These are phyloP conservation scores for Jimgerdemannia flammicorona DNA, from an alignment of 192 early-diverging fungal species.

Conservation along the genomic window DNA sequence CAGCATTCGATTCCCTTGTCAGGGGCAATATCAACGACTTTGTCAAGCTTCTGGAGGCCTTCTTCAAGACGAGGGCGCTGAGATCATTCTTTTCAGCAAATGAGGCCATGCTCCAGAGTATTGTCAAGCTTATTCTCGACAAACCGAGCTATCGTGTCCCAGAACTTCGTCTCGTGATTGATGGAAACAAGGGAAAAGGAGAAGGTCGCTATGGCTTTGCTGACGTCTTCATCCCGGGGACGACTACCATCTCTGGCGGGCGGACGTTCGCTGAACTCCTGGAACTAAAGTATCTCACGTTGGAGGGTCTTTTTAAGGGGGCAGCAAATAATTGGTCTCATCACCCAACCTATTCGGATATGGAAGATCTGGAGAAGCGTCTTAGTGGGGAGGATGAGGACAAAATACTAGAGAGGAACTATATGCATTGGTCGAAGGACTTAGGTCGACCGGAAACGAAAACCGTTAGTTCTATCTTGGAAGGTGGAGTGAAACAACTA, in stretches of 20 bases:
- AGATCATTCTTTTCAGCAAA: constrained; percentile 23
- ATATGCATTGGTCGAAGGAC: constrained; percentile 29
- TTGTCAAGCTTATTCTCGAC: constrained; percentile 29
- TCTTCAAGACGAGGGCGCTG: constrained; percentile 19
- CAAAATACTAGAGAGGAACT: constrained; percentile 24
- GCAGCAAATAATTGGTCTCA: constrained; percentile 11
- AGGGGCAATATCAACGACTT: constrained; percentile 22
- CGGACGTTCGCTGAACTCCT: constrained; percentile 20
- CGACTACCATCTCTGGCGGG: constrained; percentile 11
- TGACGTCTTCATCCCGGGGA: constrained; percentile 18
- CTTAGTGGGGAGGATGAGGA: constrained; percentile 18
- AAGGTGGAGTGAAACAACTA: constrained; percentile 24
- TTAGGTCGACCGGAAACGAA: constrained; percentile 13
- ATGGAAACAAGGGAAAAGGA: constrained; percentile 24
- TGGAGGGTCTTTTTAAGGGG: constrained; percentile 27
- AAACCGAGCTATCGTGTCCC: constrained; percentile 25
- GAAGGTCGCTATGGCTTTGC: constrained; percentile 27
- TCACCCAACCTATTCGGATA: constrained; percentile 14
- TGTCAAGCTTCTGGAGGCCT: constrained; percentile 22
- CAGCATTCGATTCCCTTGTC: constrained; percentile 26
- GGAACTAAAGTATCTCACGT: constrained; percentile 30
- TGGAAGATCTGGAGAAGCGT: constrained; percentile 16
- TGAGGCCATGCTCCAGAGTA: constrained; percentile 27
- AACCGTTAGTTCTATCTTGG: constrained; percentile 24
- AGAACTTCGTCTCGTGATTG: constrained; percentile 33